Base-by-base conservation (phyloP, 768 basidiomycete genomes). In the Phaeotremella skinneri region DNA sequence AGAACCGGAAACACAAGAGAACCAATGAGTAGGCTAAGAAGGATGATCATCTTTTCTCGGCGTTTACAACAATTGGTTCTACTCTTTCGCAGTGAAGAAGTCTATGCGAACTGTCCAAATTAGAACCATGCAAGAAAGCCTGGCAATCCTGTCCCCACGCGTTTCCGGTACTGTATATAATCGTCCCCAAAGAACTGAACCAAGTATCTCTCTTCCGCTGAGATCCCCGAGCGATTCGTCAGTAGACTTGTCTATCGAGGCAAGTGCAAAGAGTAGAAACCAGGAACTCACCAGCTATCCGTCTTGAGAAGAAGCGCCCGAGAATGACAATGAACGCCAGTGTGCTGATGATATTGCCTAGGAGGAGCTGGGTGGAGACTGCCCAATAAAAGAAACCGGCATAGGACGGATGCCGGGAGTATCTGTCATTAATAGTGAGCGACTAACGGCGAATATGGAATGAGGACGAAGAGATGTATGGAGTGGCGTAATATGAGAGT, bases 311-410 rank as follows among this genome's bases (percentile, higher is more conserved):
- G 81, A 98, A 99, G 49, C 83, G 81, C 85, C 89, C 92, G 4
- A 98, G 80, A 1, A 92, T 76, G 34, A 83, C 62, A 1, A 81
- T 69, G 70, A 88, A 98, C 1, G 84, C 75, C 1, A 85, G 43
- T 63, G 89, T 85, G 14, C 85, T 85, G 16, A 91, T 29, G 0
- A 88, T 84, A 72, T 98, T 99, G 72, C 91, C 91, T 21, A 98
- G 81, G 0, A 91, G 83, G 34, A 98, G 78, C 74, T 99, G 96
- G 0, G 91, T 96, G 1, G 93, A 91, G 26, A 99, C 70, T 0
- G 91, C 92, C 96, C 96, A 98, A 76, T 94, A 98, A 77, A 89
- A 94, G 80, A 97, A 99, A 1, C 93, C 96, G 1, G 90, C 84
- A 67, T 99, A 99, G 0, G 94, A 96, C 11, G 96, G 96, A 78